Evolutionary conservation across 2,329 filamentous ascomycete species (phyloP), one percentile per base, ranked within the genome.

Genomic region (Trichophyton benhamiae): DNA sequence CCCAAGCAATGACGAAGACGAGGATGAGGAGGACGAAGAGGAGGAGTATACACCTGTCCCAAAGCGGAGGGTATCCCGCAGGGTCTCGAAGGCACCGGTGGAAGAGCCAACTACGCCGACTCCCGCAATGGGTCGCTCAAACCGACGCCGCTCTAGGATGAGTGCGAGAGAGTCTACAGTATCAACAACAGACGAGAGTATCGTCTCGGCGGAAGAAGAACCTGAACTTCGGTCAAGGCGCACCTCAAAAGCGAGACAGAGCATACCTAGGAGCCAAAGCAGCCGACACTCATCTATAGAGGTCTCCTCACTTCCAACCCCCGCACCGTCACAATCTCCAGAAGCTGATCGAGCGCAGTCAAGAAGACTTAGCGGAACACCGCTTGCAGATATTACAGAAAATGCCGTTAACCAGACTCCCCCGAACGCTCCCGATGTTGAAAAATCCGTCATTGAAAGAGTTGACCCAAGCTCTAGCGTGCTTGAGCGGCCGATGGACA

Each of bases 401-500:
- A 78, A 81, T 22, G 82, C 81, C 46, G 57, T 61, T n/a, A 63
- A 63, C 22, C 57, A 36, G 36, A 48, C 57, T 25, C 57, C 57
- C 25, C 49, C 65, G 13, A 72, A 73, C 66, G 74, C 66, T 75
- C 80, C 66, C 72, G 82, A 71, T 75, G 63, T 76, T 71, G 68
- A 79, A 63, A 78, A 82, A 33, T 75, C 78, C 0, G 48, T 49
- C 9, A 76, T 86, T 53, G 88, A 88, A 72, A 87, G 88, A 44
- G 83, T 92, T 69, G 88, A 86, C 66, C 80, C 89, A 1, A 85
- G 89, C 75, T 83, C 89, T 67, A 88, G 89, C 0, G 79, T 89
- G 62, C 75, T 96, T 66, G 91, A 96, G 70, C 89, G 84, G 72
- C 92, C 92, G 0, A 91, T 96, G 87, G 92, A 96, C 69, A 96